These are phyloP conservation scores for Dictyostelium intermedium DNA, from an alignment of 78 protist species.

Conservation along the genomic window DNA sequence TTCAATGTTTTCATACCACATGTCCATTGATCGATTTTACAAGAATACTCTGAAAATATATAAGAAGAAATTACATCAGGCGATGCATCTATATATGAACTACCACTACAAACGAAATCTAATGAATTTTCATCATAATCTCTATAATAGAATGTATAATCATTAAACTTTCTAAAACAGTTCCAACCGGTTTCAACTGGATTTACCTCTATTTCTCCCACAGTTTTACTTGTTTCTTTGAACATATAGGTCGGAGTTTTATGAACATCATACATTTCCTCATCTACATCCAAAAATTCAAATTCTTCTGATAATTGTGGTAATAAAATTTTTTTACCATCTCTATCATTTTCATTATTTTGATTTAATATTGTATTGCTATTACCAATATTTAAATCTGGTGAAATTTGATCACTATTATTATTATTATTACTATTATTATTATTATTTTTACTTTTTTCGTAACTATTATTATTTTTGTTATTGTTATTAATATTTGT, in stretches of 20 bases:
- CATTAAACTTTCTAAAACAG: constrained; percentile 1
- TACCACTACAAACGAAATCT: background rate
- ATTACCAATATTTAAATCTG: no score
- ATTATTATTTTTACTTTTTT: background rate
- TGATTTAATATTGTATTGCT: no score
- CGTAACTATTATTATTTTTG: background rate
- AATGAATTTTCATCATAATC: background rate
- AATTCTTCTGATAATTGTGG: background rate
- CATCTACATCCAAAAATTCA: background rate
- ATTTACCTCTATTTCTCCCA: constrained; percentile 17
- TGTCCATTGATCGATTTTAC: constrained; percentile 4
- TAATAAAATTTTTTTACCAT: background rate
- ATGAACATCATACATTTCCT: background rate
- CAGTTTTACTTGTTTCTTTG: constrained; percentile 3
- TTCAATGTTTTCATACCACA: background rate
- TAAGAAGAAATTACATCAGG: background rate
- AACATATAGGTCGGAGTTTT: constrained; percentile 4
- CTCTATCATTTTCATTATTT: background rate
- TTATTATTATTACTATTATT: background rate
- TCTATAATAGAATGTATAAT: constrained; percentile 3
- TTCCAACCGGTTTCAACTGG: background rate
- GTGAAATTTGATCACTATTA: background rate
- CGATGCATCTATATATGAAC: background rate
- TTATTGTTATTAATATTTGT: background rate
- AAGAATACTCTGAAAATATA: background rate